Conservation (phyloP, 345 rosid genomes). For the Trapa incisa region DNA sequence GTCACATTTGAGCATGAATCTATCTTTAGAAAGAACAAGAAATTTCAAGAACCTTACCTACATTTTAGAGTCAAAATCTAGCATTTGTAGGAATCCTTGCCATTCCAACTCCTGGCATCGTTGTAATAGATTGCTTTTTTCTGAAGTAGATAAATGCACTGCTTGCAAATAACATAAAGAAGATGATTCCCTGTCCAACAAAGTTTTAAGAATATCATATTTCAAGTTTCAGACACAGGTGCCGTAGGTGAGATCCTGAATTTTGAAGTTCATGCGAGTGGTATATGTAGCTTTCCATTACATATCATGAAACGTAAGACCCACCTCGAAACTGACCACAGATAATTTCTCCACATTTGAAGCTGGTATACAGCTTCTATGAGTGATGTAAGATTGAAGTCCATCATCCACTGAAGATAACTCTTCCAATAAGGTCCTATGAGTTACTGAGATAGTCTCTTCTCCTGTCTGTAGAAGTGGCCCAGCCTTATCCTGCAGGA, state of each 20-base stretch:
- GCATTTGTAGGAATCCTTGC: conserved; percentile 52
- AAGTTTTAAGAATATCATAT: background rate
- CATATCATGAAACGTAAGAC: background rate
- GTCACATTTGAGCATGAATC: background rate
- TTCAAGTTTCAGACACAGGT: background rate
- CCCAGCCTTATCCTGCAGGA: conserved; percentile 2
- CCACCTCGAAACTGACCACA: conserved; percentile 81
- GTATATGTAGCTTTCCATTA: background rate
- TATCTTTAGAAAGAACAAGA: background rate
- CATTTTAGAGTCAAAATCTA: conserved; percentile 30
- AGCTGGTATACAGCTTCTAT: conserved; percentile 76
- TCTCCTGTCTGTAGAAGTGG: conserved; percentile 6
- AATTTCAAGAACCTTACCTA: background rate
- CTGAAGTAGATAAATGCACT: conserved; percentile 50
- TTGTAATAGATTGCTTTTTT: conserved; percentile 35
- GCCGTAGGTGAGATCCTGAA: background rate
- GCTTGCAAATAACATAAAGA: conserved; percentile 47
- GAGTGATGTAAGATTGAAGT: conserved; percentile 50
- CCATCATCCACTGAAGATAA: conserved; percentile 20
- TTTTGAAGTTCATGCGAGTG: background rate
- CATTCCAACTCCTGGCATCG: conserved; percentile 38
- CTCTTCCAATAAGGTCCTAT: conserved; percentile 40
- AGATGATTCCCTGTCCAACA: conserved; percentile 38
- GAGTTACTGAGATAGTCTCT: conserved; percentile 10
- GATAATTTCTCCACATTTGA: conserved; percentile 62